Conservation (phyloP, 1,139 yeast species). For the Yamadazyma atlantica region DNA sequence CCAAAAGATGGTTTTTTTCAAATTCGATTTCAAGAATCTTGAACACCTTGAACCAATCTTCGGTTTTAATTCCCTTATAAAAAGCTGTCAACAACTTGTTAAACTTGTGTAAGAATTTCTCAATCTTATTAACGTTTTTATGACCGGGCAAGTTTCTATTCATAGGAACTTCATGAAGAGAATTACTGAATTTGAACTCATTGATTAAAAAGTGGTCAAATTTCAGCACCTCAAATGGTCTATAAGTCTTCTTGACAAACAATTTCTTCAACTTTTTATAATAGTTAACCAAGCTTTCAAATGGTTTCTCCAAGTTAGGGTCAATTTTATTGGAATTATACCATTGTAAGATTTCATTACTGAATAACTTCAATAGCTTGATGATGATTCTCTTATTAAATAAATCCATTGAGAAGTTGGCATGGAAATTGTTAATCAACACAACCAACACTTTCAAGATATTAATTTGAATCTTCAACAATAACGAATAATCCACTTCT, state of each 20-base stretch:
- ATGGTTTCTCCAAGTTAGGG: conserved; percentile 38
- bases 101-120: conserved; percentile 59
- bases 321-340: conserved; percentile 51
- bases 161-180: conserved; percentile 48
- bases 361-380: conserved; percentile 66
- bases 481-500: conserved; percentile 54
- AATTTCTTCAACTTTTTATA: conserved; percentile 70
- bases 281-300: conserved; percentile 52
- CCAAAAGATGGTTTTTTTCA: conserved; percentile 55
- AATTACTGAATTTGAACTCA: conserved; percentile 41
- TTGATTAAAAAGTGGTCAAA: conserved; percentile 39
- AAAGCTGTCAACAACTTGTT: conserved; percentile 64
- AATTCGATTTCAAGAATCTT: conserved; percentile 71
- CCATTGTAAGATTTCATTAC: conserved; percentile 75
- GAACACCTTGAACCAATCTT: conserved; percentile 79
- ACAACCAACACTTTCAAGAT: conserved; percentile 74
- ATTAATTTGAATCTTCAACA: conserved; percentile 75
- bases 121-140: conserved; percentile 46
- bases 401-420: conserved; percentile 72
- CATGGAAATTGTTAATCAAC: conserved; percentile 70
- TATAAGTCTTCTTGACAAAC: conserved; percentile 76
- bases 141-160: conserved; percentile 49
- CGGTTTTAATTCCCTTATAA: conserved; percentile 58
- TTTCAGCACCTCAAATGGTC: conserved; percentile 54
- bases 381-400: conserved; percentile 61